These are phyloP conservation scores for Hypholoma fasciculare DNA, from an alignment of 768 basidiomycete genomes.

Conservation along the genomic window DNA sequence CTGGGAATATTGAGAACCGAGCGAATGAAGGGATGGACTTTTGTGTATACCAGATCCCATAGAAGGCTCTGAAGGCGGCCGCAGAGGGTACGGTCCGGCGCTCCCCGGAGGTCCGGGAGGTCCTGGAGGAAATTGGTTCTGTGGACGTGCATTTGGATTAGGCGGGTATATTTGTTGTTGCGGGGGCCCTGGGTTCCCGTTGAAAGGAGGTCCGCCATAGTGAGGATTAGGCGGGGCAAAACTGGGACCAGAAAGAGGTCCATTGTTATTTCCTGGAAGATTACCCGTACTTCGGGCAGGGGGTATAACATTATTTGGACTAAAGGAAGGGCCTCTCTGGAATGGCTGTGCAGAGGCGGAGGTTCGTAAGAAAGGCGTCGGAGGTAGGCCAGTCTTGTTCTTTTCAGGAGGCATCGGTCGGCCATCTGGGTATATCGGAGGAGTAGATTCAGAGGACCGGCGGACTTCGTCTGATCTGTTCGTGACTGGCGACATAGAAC, in stretches of 20 bases:
- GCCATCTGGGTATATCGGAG: slow-evolving; percentile 18
- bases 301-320: slow-evolving; percentile 35
- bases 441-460: slow-evolving; percentile 12
- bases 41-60: slow-evolving; percentile 41
- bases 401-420: slow-evolving; percentile 14
- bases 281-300: slow-evolving; percentile 38
- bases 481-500: slow-evolving; percentile 15
- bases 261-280: slow-evolving; percentile 21
- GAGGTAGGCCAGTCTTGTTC: slow-evolving; percentile 7
- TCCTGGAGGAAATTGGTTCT: slow-evolving; percentile 19
- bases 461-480: slow-evolving; percentile 2
- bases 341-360: slow-evolving; percentile 35
- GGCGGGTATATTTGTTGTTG: slow-evolving; percentile 18
- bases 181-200: slow-evolving; percentile 7
- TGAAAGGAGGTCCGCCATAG: slow-evolving; percentile 14
- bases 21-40: slow-evolving; percentile 58
- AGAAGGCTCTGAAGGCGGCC: slow-evolving; percentile 51
- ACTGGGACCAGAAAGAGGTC: slow-evolving; percentile 21
- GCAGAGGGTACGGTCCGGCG: slow-evolving; percentile 26
- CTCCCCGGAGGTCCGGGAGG: slow-evolving; percentile 19
- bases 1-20: slow-evolving; percentile 53
- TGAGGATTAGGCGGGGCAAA: slow-evolving; percentile 21
- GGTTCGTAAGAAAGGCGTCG: slow-evolving; percentile 17
- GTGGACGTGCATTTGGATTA: slow-evolving; percentile 15
- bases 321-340: slow-evolving; percentile 25